A percentile compares a stretch with the other conserved stretches of the same genome.
These are phyloP conservation scores for Aspergillus leporis DNA, from an alignment of 495 filamentous ascomycete genomes.

Conservation along the genomic window DNA sequence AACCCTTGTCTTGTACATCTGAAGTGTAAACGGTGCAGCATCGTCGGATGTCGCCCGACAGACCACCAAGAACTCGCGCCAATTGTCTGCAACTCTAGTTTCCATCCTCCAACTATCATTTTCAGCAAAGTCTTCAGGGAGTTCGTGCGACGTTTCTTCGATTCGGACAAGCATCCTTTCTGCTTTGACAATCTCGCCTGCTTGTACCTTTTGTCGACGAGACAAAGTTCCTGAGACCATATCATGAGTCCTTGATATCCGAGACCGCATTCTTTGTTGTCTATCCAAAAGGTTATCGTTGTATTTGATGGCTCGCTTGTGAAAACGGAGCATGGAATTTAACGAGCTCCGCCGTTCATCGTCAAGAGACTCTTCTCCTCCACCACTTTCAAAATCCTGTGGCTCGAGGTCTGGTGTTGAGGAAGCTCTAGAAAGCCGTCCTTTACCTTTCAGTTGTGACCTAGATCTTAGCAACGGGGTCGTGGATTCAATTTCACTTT, in stretches of 20 bases:
- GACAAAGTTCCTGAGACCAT: constrained; percentile 40
- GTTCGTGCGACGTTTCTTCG: constrained; percentile 54
- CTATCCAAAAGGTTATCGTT: constrained; percentile 46
- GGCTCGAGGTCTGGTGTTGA: constrained; percentile 27
- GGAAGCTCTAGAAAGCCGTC: constrained; percentile 23
- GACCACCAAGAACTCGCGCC: constrained; percentile 72
- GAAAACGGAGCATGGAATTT: constrained; percentile 19
- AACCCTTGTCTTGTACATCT: constrained; percentile 70
- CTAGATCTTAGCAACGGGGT: constrained; percentile 33
- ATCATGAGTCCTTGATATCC: constrained; percentile 40
- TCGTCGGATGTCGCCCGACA: constrained; percentile 58
- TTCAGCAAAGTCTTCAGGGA: constrained; percentile 67
- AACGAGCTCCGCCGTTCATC: constrained; percentile 8
- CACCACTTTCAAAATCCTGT: constrained; percentile 35
- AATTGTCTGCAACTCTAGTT: constrained; percentile 62
- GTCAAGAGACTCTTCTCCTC: constrained; percentile 8
- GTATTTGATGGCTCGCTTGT: constrained; percentile 38
- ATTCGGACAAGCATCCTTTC: constrained; percentile 74
- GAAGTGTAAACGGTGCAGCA: constrained; percentile 57
- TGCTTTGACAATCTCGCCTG: constrained; percentile 70
- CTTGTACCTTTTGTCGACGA: constrained; percentile 43
- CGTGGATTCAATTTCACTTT: constrained; percentile 42
- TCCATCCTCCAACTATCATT: constrained; percentile 63
- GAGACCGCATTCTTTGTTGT: constrained; percentile 37
- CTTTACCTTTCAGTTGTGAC: constrained; percentile 25